Base-by-base conservation (phyloP, 306 rosid species). In the Cicer chorassanicum region DNA sequence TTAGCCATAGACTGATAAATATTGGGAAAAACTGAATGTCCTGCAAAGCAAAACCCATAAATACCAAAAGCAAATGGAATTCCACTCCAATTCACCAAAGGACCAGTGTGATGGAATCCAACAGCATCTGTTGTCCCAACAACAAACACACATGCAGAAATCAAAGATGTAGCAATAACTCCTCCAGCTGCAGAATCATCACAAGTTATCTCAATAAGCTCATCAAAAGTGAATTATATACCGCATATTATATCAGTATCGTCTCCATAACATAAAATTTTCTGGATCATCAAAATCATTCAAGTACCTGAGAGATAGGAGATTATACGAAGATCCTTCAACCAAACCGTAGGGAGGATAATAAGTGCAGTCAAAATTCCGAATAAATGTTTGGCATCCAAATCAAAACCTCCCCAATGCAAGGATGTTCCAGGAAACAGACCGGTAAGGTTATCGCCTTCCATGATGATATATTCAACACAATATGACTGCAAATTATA, bases 1-100 rank as follows among this genome's bases (percentile, higher is more conserved):
- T 87, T 79, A n/a, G 90, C 93, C 97, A 93, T 90, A 6, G 93
- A 93, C 42, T 89, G 97, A 76, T 90, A 93, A 64, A 93, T 84
- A 76, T 93, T 93, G 19, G 95, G 97, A 53, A 93, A 89, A 49
- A 89, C 93, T 34, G 92, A 81, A 84, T 90, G 97, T 38, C 97
- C 98, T 4, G 97, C 85, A 75, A 80, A 88, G 86, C 95, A 89
- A 82, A 93, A 93, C 1, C 98, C 97, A 29, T 80, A 86, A 18
- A 88, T 86, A 61, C 97, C 98, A 76, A 90, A 79, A 57, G 93
- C 91, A 75, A 86, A 88, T 8, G 97, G 98, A 73, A 90, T 60
- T 65, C 97, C 95, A 10, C 80, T 84, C 90, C 90, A 89, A 18
- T 91, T 86, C 46, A 91, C 78, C 1, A 82, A 18, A 45, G 77